Evolutionary conservation across 441 rosid genomes (phyloP).

Genomic region (Gossypium davidsonii): DNA sequence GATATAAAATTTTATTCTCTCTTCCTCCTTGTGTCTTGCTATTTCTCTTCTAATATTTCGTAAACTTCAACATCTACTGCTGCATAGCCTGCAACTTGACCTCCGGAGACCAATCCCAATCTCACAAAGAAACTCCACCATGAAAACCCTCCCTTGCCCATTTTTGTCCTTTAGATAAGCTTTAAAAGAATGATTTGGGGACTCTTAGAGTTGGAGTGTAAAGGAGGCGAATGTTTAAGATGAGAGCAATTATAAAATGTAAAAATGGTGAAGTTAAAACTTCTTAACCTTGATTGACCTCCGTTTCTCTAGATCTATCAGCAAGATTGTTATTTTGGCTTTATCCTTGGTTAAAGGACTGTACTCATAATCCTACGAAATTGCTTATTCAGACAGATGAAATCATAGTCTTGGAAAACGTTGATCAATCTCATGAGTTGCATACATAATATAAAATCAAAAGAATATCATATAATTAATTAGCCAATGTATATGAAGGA

Average conservation of each 20-base stretch:
- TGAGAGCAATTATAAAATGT: conserved; percentile 52
- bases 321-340: conserved; percentile 67
- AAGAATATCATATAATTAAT: too few species aligned
- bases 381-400: neutral
- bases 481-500: too few species aligned
- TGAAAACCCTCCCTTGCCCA: conserved; percentile 77
- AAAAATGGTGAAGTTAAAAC: neutral
- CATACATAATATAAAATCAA: neutral
- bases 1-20: too few species aligned
- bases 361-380: conserved; percentile 32
- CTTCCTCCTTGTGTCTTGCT: too few species aligned
- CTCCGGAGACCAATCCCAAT: conserved; percentile 64
- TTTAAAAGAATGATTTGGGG: conserved; percentile 54
- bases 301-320: conserved; percentile 62
- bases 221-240: conserved; percentile 61
- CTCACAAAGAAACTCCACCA: conserved; percentile 80
- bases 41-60: too few species aligned
- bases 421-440: neutral
- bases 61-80: conserved; percentile 64
- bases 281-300: conserved; percentile 69
- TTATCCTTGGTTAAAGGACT: conserved; percentile 32
- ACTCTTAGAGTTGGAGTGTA: conserved; percentile 52
- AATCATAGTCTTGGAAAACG: neutral
- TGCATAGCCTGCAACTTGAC: conserved; percentile 90
- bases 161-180: conserved; percentile 69